phyloP scores from a whole-genome alignment of 2,329 filamentous ascomycete genomes.

The Cordyceps sp. region DNA sequence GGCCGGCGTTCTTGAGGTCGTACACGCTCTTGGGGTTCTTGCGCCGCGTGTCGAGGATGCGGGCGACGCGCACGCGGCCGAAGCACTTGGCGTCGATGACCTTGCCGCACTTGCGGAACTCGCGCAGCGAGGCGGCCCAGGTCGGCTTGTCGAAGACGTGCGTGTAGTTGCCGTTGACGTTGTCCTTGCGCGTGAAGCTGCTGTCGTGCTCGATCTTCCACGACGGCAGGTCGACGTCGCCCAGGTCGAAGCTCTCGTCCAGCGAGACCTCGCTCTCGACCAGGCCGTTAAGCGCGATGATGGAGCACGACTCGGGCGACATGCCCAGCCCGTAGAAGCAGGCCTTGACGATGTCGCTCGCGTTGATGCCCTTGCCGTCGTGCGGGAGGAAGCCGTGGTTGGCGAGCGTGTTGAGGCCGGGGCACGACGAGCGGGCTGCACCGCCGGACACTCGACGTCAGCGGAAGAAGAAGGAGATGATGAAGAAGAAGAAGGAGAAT shows the following conservation, averaged over 20 bases:
- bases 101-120: background rate
- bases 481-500: no score
- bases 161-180: background rate
- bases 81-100: background rate
- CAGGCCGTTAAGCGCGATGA: background rate
- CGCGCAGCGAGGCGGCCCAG: background rate
- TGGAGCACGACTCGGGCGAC: background rate
- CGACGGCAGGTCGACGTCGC: background rate
- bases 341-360: background rate
- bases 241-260: background rate
- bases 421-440: background rate
- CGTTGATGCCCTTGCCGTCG: background rate
- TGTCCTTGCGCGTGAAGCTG: background rate
- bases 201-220: constrained; percentile 1
- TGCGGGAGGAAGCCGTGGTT: constrained; percentile 1
- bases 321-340: background rate
- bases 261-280: background rate
- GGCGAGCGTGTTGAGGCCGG: background rate
- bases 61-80: background rate
- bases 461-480: no score
- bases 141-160: background rate
- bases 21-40: background rate
- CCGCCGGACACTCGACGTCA: no score
- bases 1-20: background rate
- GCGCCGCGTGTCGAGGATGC: background rate